Base-by-base conservation (phyloP, 768 basidiomycete genomes). In the Coprinopsis cinerea region DNA sequence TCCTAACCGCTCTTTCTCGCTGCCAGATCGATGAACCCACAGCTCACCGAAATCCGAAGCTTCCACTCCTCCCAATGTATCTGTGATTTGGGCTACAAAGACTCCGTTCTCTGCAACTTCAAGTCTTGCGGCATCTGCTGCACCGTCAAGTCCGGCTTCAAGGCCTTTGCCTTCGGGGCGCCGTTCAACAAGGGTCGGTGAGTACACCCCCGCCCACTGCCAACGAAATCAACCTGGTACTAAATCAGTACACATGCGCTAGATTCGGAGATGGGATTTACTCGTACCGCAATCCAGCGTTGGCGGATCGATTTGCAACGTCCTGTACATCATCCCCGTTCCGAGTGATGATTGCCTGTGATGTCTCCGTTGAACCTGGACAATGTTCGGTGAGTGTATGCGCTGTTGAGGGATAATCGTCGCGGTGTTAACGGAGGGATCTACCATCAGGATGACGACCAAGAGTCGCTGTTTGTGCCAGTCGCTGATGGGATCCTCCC, bases 61-160 rank as follows among this genome's bases (percentile, higher is more conserved):
- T 85, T 81, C 57, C 78, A 85, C 52, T 75, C 79, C 49, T 70
- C 79, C 2, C 81, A 83, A 52, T 83, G 82, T 57, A 81, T 85
- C 35, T 85, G 83, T 65, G 80, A 85, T 60, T 65, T 85, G 53
- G 83, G 83, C 6, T 70, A 71, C 14, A 79, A 78, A 52, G 73
- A 74, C 26, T 60, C 71, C 2, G 57, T 59, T 1, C 59, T 82
- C 17, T 85, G 83, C 63, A 69, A 68, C 53, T 80, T 79, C 65
- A 71, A 66, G 42, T 83, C 83, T 23, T 85, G 83, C 53, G 82
- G 83, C 2, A 80, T 84, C 52, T 85, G 83, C 59, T 71, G 67
- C 53, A 73, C 78, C 26, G 70, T 77, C 44, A 79, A 76, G 59
- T 79, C 82, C 9, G 70, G 70, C 4, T 85, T 85, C 64, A 69